Percentiles rank a stretch among this genome's conserved stretches.
Conservation (phyloP, 306 rosid species). For the Acacia crassicarpa region DNA sequence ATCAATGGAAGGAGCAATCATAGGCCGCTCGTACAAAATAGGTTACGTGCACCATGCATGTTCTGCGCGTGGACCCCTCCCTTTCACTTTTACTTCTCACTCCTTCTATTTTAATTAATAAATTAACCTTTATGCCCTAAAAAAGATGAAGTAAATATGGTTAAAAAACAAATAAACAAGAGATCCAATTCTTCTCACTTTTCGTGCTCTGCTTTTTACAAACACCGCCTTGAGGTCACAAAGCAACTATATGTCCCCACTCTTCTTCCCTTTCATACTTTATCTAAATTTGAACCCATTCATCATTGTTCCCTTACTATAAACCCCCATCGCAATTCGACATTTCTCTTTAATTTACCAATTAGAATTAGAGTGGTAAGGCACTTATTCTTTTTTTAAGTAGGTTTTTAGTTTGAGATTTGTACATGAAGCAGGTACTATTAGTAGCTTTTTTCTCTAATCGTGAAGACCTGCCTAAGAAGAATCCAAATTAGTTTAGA, state of each 20-base stretch:
- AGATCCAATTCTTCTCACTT: not conserved
- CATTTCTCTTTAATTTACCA: not conserved
- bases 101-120: not conserved
- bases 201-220: not conserved
- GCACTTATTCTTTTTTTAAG: too few species aligned
- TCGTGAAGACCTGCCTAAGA: too few species aligned
- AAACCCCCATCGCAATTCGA: not conserved
- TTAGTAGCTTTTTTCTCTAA: too few species aligned
- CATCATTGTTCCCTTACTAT: not conserved
- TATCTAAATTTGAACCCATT: not conserved
- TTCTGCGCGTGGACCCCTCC: slow-evolving; percentile 20
- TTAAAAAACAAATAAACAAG: not conserved
- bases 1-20: not conserved
- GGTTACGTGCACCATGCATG: slow-evolving; percentile 8
- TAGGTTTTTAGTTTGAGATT: too few species aligned
- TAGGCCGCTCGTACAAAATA: not conserved
- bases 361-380: too few species aligned
- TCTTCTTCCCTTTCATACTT: not conserved
- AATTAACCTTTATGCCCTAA: not conserved
- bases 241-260: not conserved
- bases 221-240: not conserved
- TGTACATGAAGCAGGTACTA: too few species aligned
- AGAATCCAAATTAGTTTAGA: too few species aligned
- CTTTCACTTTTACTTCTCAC: not conserved
- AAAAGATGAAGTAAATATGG: not conserved